A percentile compares a stretch with the other conserved stretches of the same genome.
These are phyloP conservation scores for Tolypocladium guangdongense DNA, from an alignment of 2,329 filamentous ascomycete species.

Conservation along the genomic window DNA sequence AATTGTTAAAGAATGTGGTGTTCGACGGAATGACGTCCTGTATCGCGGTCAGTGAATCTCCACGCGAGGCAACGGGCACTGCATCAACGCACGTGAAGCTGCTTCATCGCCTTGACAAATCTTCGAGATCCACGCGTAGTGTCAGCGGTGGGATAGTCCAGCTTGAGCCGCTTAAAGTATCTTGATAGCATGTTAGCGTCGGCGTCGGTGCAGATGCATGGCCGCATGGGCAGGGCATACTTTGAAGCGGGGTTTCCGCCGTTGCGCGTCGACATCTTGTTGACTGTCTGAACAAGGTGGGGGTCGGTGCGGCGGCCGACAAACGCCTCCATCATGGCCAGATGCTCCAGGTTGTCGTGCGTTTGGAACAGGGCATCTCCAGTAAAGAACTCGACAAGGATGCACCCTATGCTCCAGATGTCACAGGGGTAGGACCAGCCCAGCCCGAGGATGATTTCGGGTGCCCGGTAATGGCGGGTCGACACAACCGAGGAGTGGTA, in stretches of 20 bases:
- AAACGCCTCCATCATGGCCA: constrained; percentile 68
- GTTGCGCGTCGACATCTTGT: constrained; percentile 43
- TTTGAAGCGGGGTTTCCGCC: constrained; percentile 52
- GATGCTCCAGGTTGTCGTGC: constrained; percentile 60
- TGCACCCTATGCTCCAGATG: constrained; percentile 66
- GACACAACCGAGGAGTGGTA: constrained; percentile 64
- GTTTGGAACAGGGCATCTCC: constrained; percentile 63
- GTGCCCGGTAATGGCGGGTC: constrained; percentile 58
- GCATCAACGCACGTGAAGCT: constrained; percentile 40
- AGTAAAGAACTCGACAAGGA: constrained; percentile 61
- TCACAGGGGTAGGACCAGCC: constrained; percentile 64
- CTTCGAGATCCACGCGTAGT: constrained; percentile 53
- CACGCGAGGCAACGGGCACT: neutral
- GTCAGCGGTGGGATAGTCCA: constrained; percentile 54
- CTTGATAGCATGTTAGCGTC: constrained; percentile 22
- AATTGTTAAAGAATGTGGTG: constrained; percentile 48
- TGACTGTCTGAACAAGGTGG: constrained; percentile 38
- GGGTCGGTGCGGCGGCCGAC: constrained; percentile 48
- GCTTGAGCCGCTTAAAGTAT: constrained; percentile 54
- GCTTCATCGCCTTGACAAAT: constrained; percentile 65
- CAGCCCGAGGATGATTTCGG: constrained; percentile 59
- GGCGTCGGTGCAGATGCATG: neutral
- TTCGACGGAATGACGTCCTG: constrained; percentile 55
- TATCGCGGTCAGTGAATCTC: constrained; percentile 31
- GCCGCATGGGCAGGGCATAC: constrained; percentile 27